These are phyloP conservation scores for Hyphodiscus hymeniophilus DNA, from an alignment of 495 filamentous ascomycete genomes.

Conservation along the genomic window DNA sequence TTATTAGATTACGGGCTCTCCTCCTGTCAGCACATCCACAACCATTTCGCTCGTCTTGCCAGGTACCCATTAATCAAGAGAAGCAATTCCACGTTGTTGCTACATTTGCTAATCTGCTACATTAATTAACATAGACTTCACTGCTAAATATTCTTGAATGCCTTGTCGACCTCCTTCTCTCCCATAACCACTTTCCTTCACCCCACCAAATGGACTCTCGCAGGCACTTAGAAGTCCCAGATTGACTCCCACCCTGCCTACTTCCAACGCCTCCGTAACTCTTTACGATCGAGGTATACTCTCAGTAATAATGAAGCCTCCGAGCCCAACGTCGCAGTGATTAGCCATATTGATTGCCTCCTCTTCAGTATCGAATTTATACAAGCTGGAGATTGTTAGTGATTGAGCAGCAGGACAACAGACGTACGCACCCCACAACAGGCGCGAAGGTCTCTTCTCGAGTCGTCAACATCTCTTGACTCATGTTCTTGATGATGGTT, in stretches of 20 bases:
- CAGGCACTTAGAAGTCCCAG: conserved; percentile 38
- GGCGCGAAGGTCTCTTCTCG: conserved; percentile 82
- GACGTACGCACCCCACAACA: conserved; percentile 36
- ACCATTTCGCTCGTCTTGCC: too few species aligned
- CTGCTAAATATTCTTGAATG: conserved; percentile 19
- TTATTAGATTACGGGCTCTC: too few species aligned
- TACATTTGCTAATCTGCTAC: conserved; percentile 3
- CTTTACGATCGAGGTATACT: conserved; percentile 61
- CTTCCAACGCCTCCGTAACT: conserved; percentile 71
- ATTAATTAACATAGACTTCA: conserved; percentile 16
- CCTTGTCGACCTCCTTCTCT: conserved; percentile 21
- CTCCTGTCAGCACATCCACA: too few species aligned
- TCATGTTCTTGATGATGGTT: conserved; percentile 71
- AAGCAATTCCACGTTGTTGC: too few species aligned
- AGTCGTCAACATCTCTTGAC: conserved; percentile 62
- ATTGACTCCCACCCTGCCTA: conserved; percentile 83
- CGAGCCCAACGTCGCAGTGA: conserved; percentile 63
- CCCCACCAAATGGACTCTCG: conserved; percentile 26
- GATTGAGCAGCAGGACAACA: too few species aligned
- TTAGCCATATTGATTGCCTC: conserved; percentile 80
- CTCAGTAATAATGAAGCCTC: conserved; percentile 72
- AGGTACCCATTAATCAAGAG: too few species aligned
- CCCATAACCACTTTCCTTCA: conserved; percentile 26
- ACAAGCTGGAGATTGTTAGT: conserved; percentile 38
- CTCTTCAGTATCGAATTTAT: conserved; percentile 70